A percentile compares a stretch with the other conserved stretches of the same genome.
These are phyloP conservation scores for Vitis labrusca DNA, from an alignment of 164 flowering plant species.

Conservation along the genomic window DNA sequence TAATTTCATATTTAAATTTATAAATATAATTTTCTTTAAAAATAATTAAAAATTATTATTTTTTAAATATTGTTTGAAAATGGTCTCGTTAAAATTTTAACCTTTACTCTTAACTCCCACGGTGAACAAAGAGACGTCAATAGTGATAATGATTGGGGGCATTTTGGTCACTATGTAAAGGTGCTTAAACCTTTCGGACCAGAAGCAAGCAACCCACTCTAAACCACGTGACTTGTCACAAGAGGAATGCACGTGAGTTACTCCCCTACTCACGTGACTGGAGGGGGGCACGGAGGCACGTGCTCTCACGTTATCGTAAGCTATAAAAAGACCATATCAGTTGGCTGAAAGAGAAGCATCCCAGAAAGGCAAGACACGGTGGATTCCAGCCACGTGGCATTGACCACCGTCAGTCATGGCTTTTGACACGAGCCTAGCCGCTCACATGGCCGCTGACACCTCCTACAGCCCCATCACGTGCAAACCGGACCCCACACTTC, in stretches of 20 bases:
- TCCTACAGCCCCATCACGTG: constrained; percentile 52
- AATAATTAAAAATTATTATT: too few species aligned
- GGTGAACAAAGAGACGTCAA: too few species aligned
- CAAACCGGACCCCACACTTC: constrained; percentile 31
- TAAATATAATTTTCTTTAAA: too few species aligned
- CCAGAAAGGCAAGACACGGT: constrained; percentile 7
- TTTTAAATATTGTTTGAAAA: too few species aligned
- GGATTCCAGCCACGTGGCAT: constrained; percentile 38
- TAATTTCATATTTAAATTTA: too few species aligned
- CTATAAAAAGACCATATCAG: constrained; percentile 1
- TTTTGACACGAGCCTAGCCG: constrained; percentile 57
- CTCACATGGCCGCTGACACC: constrained; percentile 70
- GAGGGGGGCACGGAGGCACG: constrained; percentile 19
- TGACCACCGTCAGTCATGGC: constrained; percentile 52
- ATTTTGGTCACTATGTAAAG: background rate
- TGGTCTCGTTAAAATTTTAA: too few species aligned
- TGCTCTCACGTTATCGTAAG: constrained; percentile 34
- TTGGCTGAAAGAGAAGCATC: constrained; percentile 13
- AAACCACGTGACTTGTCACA: constrained; percentile 31
- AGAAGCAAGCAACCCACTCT: background rate
- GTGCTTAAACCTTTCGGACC: background rate
- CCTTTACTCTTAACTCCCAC: too few species aligned
- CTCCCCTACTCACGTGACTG: constrained; percentile 29
- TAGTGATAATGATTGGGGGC: background rate
- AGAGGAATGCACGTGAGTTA: constrained; percentile 19